These are phyloP conservation scores for Chloromonas sp. DNA, from an alignment of 163 green algal species.

Conservation along the genomic window DNA sequence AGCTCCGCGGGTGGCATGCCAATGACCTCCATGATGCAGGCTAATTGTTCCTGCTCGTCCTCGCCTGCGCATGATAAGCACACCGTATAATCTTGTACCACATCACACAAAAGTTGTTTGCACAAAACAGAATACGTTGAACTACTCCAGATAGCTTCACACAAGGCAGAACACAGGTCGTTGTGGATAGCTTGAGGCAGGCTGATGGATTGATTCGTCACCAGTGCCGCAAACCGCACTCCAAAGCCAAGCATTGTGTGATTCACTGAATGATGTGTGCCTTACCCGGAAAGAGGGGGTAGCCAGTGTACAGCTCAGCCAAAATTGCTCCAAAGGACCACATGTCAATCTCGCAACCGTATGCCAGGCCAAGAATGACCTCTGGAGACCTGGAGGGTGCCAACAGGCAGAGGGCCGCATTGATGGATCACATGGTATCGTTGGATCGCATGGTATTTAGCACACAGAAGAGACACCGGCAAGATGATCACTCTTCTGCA, in stretches of 20 bases:
- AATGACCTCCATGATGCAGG: constrained; percentile 72
- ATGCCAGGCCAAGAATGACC: constrained; percentile 74
- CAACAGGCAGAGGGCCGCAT: constrained; percentile 31
- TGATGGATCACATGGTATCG: not conserved
- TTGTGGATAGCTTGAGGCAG: too few species aligned
- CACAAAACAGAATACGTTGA: too few species aligned
- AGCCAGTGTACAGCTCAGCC: constrained; percentile 71
- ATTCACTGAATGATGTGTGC: not conserved
- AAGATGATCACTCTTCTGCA: too few species aligned
- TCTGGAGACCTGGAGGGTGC: constrained; percentile 53
- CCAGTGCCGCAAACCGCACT: not conserved
- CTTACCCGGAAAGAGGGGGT: constrained; percentile 62
- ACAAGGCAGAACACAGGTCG: too few species aligned
- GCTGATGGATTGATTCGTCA: too few species aligned
- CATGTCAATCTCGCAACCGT: constrained; percentile 77
- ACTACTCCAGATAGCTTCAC: too few species aligned
- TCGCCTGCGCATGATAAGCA: constrained; percentile 32
- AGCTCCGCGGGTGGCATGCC: constrained; percentile 46
- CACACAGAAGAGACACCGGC: too few species aligned
- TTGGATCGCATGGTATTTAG: too few species aligned
- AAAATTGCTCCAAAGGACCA: constrained; percentile 80
- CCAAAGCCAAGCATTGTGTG: not conserved
- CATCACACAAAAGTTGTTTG: too few species aligned
- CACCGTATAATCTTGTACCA: too few species aligned
- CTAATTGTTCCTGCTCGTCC: constrained; percentile 69